These are phyloP conservation scores for Biscutella laevigata DNA, from an alignment of 441 rosid species.

Conservation along the genomic window DNA sequence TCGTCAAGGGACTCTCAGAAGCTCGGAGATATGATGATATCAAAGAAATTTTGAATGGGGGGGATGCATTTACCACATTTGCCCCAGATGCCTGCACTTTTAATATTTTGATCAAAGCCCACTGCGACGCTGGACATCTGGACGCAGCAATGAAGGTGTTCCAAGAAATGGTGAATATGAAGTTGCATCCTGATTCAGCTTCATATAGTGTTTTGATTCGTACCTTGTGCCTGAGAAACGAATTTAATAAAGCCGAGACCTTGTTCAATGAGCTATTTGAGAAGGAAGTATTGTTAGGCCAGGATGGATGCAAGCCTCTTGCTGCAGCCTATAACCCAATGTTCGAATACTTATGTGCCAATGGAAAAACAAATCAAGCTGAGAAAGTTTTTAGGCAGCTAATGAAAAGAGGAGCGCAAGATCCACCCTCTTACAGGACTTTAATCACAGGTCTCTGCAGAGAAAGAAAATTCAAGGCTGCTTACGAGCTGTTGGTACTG, in stretches of 20 bases:
- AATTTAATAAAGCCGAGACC: constrained; percentile 58
- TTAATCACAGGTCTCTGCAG: constrained; percentile 67
- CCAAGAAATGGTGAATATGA: constrained; percentile 40
- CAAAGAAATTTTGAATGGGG: constrained; percentile 41
- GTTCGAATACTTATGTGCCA: constrained; percentile 57
- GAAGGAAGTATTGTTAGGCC: constrained; percentile 39
- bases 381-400: constrained; percentile 69
- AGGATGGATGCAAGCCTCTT: constrained; percentile 54
- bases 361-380: constrained; percentile 59
- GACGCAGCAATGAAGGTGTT: constrained; percentile 51
- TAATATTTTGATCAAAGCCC: constrained; percentile 57
- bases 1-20: constrained; percentile 70
- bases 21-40: constrained; percentile 46
- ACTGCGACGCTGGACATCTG: constrained; percentile 49
- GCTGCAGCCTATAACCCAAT: constrained; percentile 74
- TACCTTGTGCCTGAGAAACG: constrained; percentile 39
- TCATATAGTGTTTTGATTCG: constrained; percentile 66
- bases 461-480: constrained; percentile 53
- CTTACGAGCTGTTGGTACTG: constrained; percentile 52
- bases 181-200: constrained; percentile 67
- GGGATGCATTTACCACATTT: constrained; percentile 28
- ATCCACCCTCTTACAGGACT: constrained; percentile 59
- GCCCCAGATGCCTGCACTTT: constrained; percentile 70
- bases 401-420: constrained; percentile 71
- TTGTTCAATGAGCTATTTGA: constrained; percentile 49